Conservation (phyloP, 305 asterid species). For the Fraxinus paxiana region DNA sequence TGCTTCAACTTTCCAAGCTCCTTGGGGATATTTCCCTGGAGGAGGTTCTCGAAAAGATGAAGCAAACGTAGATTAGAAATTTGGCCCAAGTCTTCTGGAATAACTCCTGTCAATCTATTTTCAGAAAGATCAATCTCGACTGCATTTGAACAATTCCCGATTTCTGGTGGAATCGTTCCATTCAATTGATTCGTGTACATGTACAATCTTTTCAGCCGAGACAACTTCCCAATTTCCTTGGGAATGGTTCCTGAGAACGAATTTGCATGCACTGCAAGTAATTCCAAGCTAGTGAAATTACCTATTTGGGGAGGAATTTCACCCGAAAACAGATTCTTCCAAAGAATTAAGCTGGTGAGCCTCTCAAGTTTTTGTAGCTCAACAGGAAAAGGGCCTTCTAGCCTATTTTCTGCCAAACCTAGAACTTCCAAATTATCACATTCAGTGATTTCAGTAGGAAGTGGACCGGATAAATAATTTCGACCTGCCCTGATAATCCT, state of each 20-base stretch:
- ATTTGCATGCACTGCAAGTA: slow-evolving; percentile 63
- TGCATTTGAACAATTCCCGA: slow-evolving; percentile 56
- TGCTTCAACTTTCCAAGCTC: slow-evolving; percentile 55
- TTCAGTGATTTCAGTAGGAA: slow-evolving; percentile 56
- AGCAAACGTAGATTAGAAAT: slow-evolving; percentile 55
- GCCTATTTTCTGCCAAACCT: slow-evolving; percentile 69
- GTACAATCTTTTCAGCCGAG: slow-evolving; percentile 47
- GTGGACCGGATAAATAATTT: slow-evolving; percentile 58
- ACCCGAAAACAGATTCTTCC: slow-evolving; percentile 62
- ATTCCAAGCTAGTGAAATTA: slow-evolving; percentile 61
- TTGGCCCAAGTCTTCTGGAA: slow-evolving; percentile 47
- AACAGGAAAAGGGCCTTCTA: slow-evolving; percentile 62
- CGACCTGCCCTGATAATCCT: slow-evolving; percentile 68
- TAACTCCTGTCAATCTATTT: slow-evolving; percentile 53
- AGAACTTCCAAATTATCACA: slow-evolving; percentile 63
- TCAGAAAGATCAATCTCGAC: slow-evolving; percentile 89
- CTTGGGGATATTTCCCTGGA: slow-evolving; percentile 56
- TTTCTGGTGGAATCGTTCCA: slow-evolving; percentile 65
- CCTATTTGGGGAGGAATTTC: slow-evolving; percentile 72
- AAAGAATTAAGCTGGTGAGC: slow-evolving; percentile 56
- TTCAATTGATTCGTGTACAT: slow-evolving; percentile 63
- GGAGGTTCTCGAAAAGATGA: slow-evolving; percentile 68
- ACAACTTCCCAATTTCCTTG: slow-evolving; percentile 57
- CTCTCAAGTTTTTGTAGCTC: slow-evolving; percentile 53
- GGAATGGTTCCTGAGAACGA: slow-evolving; percentile 61